Conservation (phyloP, 73 alveolate genomes). For the Paraurostyla sp. region DNA sequence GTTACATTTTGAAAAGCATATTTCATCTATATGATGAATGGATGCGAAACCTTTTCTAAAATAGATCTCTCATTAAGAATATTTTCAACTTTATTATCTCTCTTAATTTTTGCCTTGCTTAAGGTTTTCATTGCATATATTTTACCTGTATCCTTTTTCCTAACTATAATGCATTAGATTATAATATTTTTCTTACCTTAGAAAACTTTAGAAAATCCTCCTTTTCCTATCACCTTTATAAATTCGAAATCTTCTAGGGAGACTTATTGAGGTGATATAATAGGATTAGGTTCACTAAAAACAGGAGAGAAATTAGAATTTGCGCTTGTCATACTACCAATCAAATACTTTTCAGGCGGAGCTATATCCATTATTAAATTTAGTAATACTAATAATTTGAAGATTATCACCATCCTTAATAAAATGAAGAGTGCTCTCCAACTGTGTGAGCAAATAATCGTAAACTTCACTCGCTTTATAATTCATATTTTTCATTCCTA, state of each 20-base stretch:
- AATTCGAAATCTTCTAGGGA: slow-evolving; percentile 54
- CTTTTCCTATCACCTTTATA: slow-evolving; percentile 80
- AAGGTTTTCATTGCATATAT: slow-evolving; percentile 87
- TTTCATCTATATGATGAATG: slow-evolving; percentile 68
- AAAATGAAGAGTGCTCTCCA: slow-evolving; percentile 21
- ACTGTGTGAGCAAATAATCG: slow-evolving; percentile 17
- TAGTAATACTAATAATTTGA: not conserved
- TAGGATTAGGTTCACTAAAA: not conserved
- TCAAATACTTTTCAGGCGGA: not conserved
- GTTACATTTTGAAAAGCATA: slow-evolving; percentile 72
- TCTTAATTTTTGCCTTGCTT: slow-evolving; percentile 75
- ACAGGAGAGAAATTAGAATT: slow-evolving; percentile 48
- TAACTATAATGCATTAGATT: slow-evolving; percentile 20
- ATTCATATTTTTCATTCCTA: slow-evolving; percentile 30
- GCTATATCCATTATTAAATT: not conserved
- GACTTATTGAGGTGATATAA: not conserved
- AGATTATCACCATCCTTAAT: slow-evolving; percentile 31
- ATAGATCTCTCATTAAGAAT: slow-evolving; percentile 76
- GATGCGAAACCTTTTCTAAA: slow-evolving; percentile 57
- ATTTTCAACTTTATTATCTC: slow-evolving; percentile 76
- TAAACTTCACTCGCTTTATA: slow-evolving; percentile 41
- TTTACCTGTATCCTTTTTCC: slow-evolving; percentile 75
- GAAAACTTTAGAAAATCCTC: slow-evolving; percentile 82
- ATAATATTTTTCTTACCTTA: slow-evolving; percentile 20
- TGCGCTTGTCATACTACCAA: slow-evolving; percentile 3